These are phyloP conservation scores for Rhodomyrtus psidioides DNA, from an alignment of 441 rosid species.

Conservation along the genomic window DNA sequence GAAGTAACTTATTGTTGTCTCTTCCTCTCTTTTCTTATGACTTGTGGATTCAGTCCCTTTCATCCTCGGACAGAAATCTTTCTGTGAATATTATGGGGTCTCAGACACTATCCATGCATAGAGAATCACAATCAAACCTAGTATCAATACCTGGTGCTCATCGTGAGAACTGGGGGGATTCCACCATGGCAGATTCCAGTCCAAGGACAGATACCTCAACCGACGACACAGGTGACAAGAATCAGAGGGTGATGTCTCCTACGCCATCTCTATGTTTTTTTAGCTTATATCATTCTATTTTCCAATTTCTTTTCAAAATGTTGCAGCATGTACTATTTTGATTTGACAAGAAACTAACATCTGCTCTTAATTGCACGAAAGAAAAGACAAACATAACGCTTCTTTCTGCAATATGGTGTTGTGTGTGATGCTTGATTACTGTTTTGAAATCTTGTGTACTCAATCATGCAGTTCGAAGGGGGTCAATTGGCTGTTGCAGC, in stretches of 20 bases:
- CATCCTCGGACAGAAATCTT: constrained; percentile 30
- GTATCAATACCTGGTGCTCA: constrained; percentile 33
- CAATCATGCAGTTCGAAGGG: constrained; percentile 46
- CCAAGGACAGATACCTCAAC: constrained; percentile 78
- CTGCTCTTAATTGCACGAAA: not conserved
- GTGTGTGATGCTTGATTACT: not conserved
- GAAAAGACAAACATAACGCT: not conserved
- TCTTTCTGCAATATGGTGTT: not conserved
- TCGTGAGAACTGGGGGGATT: constrained; percentile 55
- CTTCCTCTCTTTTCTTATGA: not conserved
- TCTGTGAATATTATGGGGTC: constrained; percentile 25
- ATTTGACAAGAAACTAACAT: not conserved
- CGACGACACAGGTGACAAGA: constrained; percentile 76
- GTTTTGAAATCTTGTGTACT: constrained; percentile 5
- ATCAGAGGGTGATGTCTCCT: constrained; percentile 51
- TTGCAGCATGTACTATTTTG: not conserved
- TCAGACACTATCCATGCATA: constrained; percentile 26
- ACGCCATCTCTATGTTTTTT: not conserved
- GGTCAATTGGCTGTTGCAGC: constrained; percentile 30
- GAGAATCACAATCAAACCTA: constrained; percentile 28
- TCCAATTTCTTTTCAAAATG: not conserved
- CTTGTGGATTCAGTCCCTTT: constrained; percentile 25
- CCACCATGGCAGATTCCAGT: constrained; percentile 62
- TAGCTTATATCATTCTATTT: not conserved
- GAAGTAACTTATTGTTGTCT: constrained; percentile 6